Percentiles rank a stretch among this genome's conserved stretches.
phyloP scores from a whole-genome alignment of 768 basidiomycete species.

The Leccinellum albellum region DNA sequence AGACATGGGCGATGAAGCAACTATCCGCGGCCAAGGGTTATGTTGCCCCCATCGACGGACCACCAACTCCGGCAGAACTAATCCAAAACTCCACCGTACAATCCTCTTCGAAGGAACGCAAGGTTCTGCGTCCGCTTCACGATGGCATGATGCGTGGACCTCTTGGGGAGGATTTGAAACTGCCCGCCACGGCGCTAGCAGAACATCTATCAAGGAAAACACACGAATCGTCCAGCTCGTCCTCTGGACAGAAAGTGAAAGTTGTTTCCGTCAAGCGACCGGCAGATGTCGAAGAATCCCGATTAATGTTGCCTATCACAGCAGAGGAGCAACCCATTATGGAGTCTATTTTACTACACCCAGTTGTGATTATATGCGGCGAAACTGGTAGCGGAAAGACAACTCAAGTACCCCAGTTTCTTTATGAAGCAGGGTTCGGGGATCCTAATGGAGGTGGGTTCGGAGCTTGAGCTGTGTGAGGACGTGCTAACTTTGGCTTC shows the following conservation, averaged over 20 bases:
- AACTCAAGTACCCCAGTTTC: conserved; percentile 95
- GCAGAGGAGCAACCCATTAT: conserved; percentile 93
- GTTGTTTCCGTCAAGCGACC: conserved; percentile 58
- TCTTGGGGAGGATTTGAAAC: conserved; percentile 63
- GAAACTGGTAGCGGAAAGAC: conserved; percentile 99
- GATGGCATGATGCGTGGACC: conserved; percentile 67
- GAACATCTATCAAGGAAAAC: conserved; percentile 32
- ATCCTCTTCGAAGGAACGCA: conserved; percentile 44
- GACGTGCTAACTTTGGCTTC: conserved; percentile 2
- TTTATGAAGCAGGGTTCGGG: conserved; percentile 97
- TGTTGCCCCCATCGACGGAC: conserved; percentile 9
- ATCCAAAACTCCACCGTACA: conserved; percentile 4
- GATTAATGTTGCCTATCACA: conserved; percentile 82
- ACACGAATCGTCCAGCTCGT: neutral
- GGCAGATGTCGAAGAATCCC: conserved; percentile 66
- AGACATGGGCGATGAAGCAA: conserved; percentile 86
- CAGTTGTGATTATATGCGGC: conserved; percentile 69
- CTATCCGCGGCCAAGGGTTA: conserved; percentile 49
- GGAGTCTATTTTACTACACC: conserved; percentile 84
- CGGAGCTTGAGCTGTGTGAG: conserved; percentile 13
- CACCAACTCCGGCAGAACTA: conserved; percentile 14
- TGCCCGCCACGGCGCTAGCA: conserved; percentile 67
- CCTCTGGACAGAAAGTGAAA: conserved; percentile 34
- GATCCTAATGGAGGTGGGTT: conserved; percentile 67
- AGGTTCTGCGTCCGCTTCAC: conserved; percentile 30